Conservation (phyloP, 192 early-diverging fungal species). For the Backusella sp. region DNA sequence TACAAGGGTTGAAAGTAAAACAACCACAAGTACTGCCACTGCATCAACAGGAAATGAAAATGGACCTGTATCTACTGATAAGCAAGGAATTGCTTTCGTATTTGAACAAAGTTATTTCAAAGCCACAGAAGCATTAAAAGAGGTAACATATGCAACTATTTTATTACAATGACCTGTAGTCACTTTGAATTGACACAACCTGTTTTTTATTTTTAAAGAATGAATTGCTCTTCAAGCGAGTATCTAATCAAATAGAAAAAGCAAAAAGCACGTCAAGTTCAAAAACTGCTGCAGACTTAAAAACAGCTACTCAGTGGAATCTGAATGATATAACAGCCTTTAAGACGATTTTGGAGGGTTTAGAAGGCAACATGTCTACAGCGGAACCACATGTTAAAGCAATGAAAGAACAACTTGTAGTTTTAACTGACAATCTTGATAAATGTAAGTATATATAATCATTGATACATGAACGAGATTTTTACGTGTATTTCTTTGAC, state of each 20-base stretch:
- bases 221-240: background rate
- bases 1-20: background rate
- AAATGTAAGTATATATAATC: slow-evolving; percentile 1
- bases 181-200: background rate
- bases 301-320: background rate
- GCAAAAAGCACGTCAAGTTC: background rate
- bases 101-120: slow-evolving; percentile 21
- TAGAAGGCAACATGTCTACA: background rate
- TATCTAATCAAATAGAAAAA: background rate
- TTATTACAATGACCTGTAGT: background rate
- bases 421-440: background rate
- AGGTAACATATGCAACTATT: background rate
- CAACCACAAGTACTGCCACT: background rate
- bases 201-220: background rate
- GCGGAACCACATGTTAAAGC: background rate
- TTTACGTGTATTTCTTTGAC: background rate
- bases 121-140: background rate
- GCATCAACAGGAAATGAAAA: background rate
- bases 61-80: background rate
- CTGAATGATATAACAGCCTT: background rate
- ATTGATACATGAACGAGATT: background rate
- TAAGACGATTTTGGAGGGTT: background rate
- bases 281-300: background rate
- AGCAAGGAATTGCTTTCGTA: slow-evolving; percentile 18
- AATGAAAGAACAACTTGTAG: background rate